These are phyloP conservation scores for Avena insularis DNA, from an alignment of 176 grass and related monocot species.

Conservation along the genomic window DNA sequence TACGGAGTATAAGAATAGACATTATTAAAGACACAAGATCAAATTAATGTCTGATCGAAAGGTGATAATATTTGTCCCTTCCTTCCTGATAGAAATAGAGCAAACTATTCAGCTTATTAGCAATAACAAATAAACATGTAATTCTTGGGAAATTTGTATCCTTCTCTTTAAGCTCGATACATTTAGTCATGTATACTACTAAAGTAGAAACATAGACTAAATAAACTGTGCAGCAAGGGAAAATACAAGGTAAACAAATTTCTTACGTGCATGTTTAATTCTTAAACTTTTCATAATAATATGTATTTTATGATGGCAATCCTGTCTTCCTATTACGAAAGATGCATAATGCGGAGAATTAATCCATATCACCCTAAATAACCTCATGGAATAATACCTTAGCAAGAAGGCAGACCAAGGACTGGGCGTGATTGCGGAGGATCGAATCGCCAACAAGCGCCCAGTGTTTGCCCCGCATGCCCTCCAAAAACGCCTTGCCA, in stretches of 20 bases:
- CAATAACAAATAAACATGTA: not conserved
- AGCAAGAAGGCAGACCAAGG: constrained; percentile 89
- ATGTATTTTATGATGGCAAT: not conserved
- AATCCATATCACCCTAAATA: not conserved
- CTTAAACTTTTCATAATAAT: not conserved
- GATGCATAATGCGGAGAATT: not conserved
- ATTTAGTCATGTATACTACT: not conserved
- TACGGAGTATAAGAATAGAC: too few species aligned
- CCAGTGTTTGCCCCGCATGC: constrained; percentile 77
- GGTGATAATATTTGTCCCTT: not conserved
- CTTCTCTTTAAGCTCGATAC: not conserved
- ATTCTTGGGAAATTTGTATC: not conserved
- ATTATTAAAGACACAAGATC: not conserved
- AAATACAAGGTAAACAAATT: not conserved
- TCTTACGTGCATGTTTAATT: not conserved
- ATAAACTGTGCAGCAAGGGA: not conserved
- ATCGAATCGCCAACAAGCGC: constrained; percentile 92
- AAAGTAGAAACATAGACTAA: not conserved
- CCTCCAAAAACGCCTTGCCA: constrained; percentile 62
- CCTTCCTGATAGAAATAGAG: too few species aligned
- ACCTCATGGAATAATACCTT: constrained; percentile 47
- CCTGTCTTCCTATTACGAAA: not conserved
- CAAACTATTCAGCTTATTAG: not conserved
- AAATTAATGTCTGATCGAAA: constrained; percentile 4
- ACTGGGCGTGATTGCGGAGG: constrained; percentile 89